Evolutionary conservation across 306 rosid species (phyloP).

Genomic region (Notholithocarpus densiflorus): DNA sequence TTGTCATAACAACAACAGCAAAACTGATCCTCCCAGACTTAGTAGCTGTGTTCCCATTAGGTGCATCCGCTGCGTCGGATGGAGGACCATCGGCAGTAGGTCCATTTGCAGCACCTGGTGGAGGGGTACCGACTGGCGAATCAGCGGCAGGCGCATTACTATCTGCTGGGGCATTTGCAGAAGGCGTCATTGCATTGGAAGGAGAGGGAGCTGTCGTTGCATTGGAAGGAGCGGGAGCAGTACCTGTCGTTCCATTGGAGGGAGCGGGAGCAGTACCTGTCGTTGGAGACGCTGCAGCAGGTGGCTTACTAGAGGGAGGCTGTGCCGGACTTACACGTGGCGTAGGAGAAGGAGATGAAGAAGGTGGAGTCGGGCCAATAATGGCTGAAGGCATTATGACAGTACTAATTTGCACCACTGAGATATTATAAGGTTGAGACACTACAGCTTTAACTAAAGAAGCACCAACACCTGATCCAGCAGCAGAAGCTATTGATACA

Average conservation of each 20-base stretch:
- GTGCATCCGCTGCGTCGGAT: neutral
- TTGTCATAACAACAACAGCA: neutral
- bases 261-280: neutral
- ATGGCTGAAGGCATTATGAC: conserved; percentile 20
- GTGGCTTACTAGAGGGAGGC: neutral
- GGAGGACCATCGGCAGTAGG: neutral
- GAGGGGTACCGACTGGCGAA: neutral
- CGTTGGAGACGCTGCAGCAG: neutral
- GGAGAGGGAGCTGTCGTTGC: neutral
- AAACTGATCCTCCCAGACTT: neutral
- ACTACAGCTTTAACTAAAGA: conserved; percentile 11
- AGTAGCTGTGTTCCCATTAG: neutral
- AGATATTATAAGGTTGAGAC: conserved; percentile 31
- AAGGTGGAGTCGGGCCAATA: neutral
- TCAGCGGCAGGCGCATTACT: too few relatives aligned
- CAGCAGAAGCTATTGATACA: conserved; percentile 17
- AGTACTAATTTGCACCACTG: conserved; percentile 36
- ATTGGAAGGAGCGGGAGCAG: neutral
- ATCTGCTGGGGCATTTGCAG: too few relatives aligned
- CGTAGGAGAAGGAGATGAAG: neutral
- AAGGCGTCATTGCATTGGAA: neutral
- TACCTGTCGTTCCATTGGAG: too few relatives aligned
- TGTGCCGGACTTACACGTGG: neutral
- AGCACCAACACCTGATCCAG: conserved; percentile 5
- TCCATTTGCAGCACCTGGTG: neutral